Evolutionary conservation across 495 filamentous ascomycete species (phyloP), one percentile per base, ranked within the genome.

Genomic region (Penicillium paxilli): DNA sequence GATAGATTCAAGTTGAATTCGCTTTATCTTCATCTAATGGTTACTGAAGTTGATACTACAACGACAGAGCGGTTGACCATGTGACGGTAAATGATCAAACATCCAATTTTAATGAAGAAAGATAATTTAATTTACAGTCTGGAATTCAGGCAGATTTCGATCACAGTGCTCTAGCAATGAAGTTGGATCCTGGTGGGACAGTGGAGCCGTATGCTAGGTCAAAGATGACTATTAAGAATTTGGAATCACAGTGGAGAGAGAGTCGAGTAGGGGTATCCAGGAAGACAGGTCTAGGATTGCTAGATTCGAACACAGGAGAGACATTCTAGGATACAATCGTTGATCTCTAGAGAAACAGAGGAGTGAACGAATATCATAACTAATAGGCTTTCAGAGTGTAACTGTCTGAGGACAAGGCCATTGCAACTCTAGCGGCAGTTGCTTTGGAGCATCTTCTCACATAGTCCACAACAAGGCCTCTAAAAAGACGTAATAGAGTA

Each of bases 281-380:
- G 49, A 33, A 23, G 38, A 52, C 49, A 44, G 59, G 44, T 10
- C 11, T 16, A 10, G 35, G 55, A 58, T 62, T 55, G 48, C 51
- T 38, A 42, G 40, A 10, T 14, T 42, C 21, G 42, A 11, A 12
- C 35, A 14, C 11, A 38, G 35, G 35, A 19, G 12, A 44, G 37
- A 25, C n/a, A 12, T 28, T 21, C 26, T 47, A 23, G 32, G 41
- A 26, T 25, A 47, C 45, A 21, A 20, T 11, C n/a, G 24, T 25
- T 28, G 26, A 4, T 35, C 30, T 52, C 35, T 40, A 8, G 35
- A 6, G 9, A 40, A 20, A 20, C 40, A 8, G 3, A 16, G 17
- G 8, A 23, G 2, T n/a, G 21, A 37, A 37, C n/a, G 33, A 14
- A 4, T 14, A 16, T 16, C 4, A n/a, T 16, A 16, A 37, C 40